Percentiles rank a stretch among this genome's conserved stretches.
Conservation (phyloP, 2,329 filamentous ascomycete species). For the Myrmaecium sp. region DNA sequence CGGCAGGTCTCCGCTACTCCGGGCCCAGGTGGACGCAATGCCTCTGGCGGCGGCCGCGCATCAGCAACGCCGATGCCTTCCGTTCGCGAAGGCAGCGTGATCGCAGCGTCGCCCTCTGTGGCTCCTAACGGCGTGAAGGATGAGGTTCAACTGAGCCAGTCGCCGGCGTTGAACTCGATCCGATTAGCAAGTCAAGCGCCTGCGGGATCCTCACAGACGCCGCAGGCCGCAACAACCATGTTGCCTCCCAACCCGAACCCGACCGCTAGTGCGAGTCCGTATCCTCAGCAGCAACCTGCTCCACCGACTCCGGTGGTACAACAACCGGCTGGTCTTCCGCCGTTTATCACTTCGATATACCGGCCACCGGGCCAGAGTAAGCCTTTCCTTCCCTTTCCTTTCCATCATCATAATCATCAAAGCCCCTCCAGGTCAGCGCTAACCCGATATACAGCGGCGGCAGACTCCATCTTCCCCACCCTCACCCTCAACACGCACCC, state of each 20-base stretch:
- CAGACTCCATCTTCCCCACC: constrained; percentile 49
- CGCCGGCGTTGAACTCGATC: constrained; percentile 25
- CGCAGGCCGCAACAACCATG: constrained; percentile 16
- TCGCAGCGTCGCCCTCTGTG: constrained; percentile 9
- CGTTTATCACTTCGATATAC: constrained; percentile 20
- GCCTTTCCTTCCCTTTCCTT: constrained; percentile 6
- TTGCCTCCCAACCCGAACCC: constrained; percentile 21
- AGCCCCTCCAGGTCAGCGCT: constrained; percentile 28
- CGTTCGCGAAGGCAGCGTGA: constrained; percentile 22
- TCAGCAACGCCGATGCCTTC: constrained; percentile 10
- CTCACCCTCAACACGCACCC: constrained; percentile 54
- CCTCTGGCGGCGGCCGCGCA: constrained; percentile 6
- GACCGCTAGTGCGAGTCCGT: constrained; percentile 24
- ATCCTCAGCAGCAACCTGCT: constrained; percentile 21
- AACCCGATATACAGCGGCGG: no score
- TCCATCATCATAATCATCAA: constrained; percentile 2
- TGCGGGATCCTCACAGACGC: constrained; percentile 14
- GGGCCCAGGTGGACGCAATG: no score
- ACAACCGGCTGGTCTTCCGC: constrained; percentile 9
- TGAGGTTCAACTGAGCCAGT: constrained; percentile 20
- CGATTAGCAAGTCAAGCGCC: constrained; percentile 19
- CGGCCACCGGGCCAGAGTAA: constrained; percentile 28
- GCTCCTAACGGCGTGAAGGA: constrained; percentile 23
- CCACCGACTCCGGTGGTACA: constrained; percentile 13
- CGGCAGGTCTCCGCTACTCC: constrained; percentile 11